Percentiles rank a stretch among this genome's conserved stretches.
These are phyloP conservation scores for Ceratobasidium theobromae DNA, from an alignment of 1,284 basidiomycete species.

Conservation along the genomic window DNA sequence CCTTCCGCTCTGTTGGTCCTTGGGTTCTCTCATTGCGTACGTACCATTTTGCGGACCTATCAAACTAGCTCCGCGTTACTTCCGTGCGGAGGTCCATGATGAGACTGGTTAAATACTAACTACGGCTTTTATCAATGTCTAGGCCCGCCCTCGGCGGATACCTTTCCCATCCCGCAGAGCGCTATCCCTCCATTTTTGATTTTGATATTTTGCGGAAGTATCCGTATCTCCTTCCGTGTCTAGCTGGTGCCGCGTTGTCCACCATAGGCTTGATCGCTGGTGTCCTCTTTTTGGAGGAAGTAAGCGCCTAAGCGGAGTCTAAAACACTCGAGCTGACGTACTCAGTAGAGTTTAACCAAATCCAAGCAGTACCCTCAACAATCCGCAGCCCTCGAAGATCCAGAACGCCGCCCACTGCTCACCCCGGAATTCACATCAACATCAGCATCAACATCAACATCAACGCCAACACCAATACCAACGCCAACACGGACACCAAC, in stretches of 20 bases:
- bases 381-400: neutral
- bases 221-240: conserved; percentile 46
- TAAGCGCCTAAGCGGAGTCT: conserved; percentile 30
- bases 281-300: conserved; percentile 43
- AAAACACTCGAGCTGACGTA: neutral
- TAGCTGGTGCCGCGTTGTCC: conserved; percentile 41
- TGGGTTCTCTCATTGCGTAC: conserved; percentile 37
- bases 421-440: too few species aligned
- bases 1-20: conserved; percentile 32
- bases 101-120: too few species aligned
- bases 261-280: conserved; percentile 40
- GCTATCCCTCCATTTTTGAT: conserved; percentile 39
- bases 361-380: neutral
- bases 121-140: too few species aligned
- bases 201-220: conserved; percentile 37
- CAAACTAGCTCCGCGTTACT: too few species aligned
- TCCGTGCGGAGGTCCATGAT: too few species aligned
- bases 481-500: too few species aligned
- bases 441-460: too few species aligned
- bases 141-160: conserved; percentile 42
- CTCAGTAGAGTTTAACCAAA: neutral
- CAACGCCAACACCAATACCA: too few species aligned
- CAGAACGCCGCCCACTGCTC: conserved; percentile 5
- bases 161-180: conserved; percentile 40
- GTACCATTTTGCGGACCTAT: conserved; percentile 10